These are phyloP conservation scores for Suillus hirtellus DNA, from an alignment of 768 basidiomycete genomes.

Conservation along the genomic window DNA sequence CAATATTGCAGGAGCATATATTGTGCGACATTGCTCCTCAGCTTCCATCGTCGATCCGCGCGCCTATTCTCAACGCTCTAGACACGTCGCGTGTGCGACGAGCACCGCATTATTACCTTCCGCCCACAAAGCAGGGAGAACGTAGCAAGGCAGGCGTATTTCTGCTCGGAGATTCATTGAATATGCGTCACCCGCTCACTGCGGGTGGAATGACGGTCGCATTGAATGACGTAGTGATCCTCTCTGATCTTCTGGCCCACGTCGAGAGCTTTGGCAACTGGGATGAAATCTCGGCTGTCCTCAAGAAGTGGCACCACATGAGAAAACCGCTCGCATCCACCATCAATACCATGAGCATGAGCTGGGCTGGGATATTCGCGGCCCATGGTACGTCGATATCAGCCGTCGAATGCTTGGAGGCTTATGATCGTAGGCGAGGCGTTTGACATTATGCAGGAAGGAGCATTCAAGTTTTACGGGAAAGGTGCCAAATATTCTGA, in stretches of 20 bases:
- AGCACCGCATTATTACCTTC: constrained; percentile 91
- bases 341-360: constrained; percentile 85
- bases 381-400: constrained; percentile 67
- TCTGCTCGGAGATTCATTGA: constrained; percentile 89
- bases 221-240: constrained; percentile 73
- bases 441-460: not conserved
- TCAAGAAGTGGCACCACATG: constrained; percentile 76
- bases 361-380: constrained; percentile 86
- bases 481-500: not conserved
- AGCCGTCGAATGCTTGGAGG: not conserved
- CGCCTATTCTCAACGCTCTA: constrained; percentile 60
- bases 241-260: constrained; percentile 55
- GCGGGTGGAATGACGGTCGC: constrained; percentile 97
- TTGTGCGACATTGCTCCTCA: constrained; percentile 67
- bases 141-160: constrained; percentile 61
- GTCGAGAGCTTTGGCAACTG: constrained; percentile 45
- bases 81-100: constrained; percentile 73
- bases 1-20: constrained; percentile 53
- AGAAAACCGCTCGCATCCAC: constrained; percentile 77
- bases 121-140: constrained; percentile 62
- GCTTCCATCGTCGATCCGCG: constrained; percentile 67
- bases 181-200: constrained; percentile 95
- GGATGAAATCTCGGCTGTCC: constrained; percentile 43
- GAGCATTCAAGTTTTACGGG: not conserved
- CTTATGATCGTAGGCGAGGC: not conserved